Conservation (phyloP, 768 basidiomycete species). For the Mrakia hoshinonis region DNA sequence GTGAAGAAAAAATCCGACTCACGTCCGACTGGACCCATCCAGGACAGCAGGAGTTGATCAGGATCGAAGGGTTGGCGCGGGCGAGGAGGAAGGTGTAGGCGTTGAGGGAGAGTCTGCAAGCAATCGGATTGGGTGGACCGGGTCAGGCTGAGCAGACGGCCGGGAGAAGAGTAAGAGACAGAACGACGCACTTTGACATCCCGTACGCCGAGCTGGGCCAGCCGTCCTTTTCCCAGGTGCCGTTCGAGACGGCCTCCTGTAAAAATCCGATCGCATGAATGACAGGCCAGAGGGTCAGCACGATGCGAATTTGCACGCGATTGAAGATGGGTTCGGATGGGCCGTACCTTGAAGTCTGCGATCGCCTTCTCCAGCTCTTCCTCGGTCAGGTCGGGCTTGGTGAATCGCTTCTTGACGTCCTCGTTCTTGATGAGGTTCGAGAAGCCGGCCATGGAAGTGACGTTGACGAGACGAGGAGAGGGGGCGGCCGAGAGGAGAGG, state of each 20-base stretch:
- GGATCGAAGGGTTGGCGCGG: conserved; percentile 22
- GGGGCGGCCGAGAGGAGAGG: conserved; percentile 30
- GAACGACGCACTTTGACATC: conserved; percentile 29
- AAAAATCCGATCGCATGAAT: too few species aligned
- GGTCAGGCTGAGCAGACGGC: not conserved
- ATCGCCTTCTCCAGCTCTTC: conserved; percentile 27
- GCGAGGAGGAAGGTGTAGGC: conserved; percentile 31
- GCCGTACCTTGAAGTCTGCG: conserved; percentile 31
- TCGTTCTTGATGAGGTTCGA: conserved; percentile 26
- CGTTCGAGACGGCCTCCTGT: conserved; percentile 29
- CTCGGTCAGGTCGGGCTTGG: conserved; percentile 17
- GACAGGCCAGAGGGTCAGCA: not conserved
- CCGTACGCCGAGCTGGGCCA: conserved; percentile 33
- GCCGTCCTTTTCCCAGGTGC: conserved; percentile 29
- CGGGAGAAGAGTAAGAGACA: not conserved
- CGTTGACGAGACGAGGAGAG: conserved; percentile 29
- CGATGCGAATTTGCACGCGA: not conserved
- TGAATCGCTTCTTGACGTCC: conserved; percentile 21
- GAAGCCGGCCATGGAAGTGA: conserved; percentile 31
- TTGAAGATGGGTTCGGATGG: too few species aligned
- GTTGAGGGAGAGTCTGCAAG: conserved; percentile 24
- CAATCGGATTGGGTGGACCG: not conserved
- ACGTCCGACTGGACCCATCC: conserved; percentile 32
- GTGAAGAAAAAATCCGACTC: not conserved
- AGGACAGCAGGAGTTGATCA: conserved; percentile 34